Conservation (phyloP, 176 grass and related monocot genomes). For the Juncus effusus region DNA sequence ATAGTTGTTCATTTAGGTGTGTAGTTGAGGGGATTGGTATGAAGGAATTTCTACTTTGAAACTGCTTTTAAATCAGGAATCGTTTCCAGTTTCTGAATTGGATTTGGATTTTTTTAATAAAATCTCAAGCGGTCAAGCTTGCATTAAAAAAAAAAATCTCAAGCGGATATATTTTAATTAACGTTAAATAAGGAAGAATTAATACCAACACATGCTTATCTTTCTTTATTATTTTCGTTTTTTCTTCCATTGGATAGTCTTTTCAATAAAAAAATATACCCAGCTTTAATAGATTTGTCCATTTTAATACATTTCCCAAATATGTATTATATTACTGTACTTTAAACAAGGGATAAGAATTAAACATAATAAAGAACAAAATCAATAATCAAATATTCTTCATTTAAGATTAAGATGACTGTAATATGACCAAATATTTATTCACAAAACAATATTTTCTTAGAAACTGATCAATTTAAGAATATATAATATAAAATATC, state of each 20-base stretch:
- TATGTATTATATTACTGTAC: too few species aligned
- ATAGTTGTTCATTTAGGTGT: neutral
- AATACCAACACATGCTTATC: constrained; percentile 23
- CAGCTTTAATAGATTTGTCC: neutral
- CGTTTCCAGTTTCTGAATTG: constrained; percentile 3
- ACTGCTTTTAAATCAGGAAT: constrained; percentile 16
- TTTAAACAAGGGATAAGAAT: too few species aligned
- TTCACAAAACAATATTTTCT: too few species aligned
- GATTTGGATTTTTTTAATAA: constrained; percentile 10
- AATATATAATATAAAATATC: too few species aligned
- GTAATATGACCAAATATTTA: too few species aligned
- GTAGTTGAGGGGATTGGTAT: neutral
- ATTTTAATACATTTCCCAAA: too few species aligned
- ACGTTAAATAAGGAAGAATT: constrained; percentile 20
- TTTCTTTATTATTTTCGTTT: constrained; percentile 1
- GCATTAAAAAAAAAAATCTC: too few species aligned
- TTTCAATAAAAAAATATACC: neutral
- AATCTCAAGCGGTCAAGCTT: neutral
- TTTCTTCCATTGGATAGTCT: constrained; percentile 15
- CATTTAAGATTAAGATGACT: too few species aligned
- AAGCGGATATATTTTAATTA: constrained; percentile 6
- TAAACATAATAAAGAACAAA: too few species aligned
- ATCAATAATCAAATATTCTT: too few species aligned
- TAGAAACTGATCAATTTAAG: too few species aligned
- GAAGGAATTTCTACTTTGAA: neutral